Base-by-base conservation (phyloP, 345 rosid genomes). In the Microthlaspi erraticum region DNA sequence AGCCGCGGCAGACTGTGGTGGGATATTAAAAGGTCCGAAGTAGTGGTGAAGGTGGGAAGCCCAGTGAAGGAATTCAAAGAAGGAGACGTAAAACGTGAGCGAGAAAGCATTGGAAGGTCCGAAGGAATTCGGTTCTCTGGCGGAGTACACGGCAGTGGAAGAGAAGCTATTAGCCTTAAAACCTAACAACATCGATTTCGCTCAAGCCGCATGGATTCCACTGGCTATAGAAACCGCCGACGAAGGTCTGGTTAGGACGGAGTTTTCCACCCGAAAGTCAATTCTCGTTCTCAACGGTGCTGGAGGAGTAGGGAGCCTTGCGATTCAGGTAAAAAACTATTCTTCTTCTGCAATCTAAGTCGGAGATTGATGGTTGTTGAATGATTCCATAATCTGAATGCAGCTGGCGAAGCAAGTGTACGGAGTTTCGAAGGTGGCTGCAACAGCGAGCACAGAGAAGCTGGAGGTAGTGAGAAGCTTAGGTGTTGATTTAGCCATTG, bases 281-380 rank as follows among this genome's bases (percentile, higher is more conserved):
- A 84, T 93, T 76, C 96, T 93, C 45, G 88, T 93, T 63, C 76
- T 93, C 63, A 88, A 88, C 43, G 97, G 97, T 18, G 84, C 97
- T 19, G 98, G 98, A 54, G 97, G 98, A 45, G 98, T 93, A 81
- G 98, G 98, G 70, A 90, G 94, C 80, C 84, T 93, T 16, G 96
- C 80, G 69, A 87, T 93, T 82, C 98, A 93, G 96, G 98, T 93
- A 4, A 57, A 9, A 19, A 31, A 2, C 13, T 0, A 0, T 72
- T 0, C 39, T 53, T 72, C 13, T 34, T 64, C 34, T 45, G 48
- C 54, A 2, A 36, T 4, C 4, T n/a, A 42, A 33, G 46, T 12
- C 36, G 62, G 29, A 18, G 44, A 9, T 53, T 53, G 26, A 9
- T 53, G 29, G 7, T 41, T 60, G 1, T 31, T 64, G 33, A 12